These are phyloP conservation scores for Trametopsis cervina DNA, from an alignment of 768 basidiomycete genomes.

Conservation along the genomic window DNA sequence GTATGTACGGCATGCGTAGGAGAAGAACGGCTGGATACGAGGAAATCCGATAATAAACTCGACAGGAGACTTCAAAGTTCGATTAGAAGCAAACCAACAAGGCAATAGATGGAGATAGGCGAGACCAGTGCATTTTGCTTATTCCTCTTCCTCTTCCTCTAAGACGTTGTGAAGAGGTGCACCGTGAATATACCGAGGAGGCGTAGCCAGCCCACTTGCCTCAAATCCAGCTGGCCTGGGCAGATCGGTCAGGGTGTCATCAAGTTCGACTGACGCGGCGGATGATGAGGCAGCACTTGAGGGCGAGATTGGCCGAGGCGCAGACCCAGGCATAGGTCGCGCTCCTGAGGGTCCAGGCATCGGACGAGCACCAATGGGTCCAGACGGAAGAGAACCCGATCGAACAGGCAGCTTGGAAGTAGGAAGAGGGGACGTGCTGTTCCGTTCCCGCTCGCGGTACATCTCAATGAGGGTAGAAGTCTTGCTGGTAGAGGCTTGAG, in stretches of 20 bases:
- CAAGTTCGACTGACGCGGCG: slow-evolving; percentile 15
- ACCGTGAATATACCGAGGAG: slow-evolving; percentile 66
- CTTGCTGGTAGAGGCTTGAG: slow-evolving; percentile 38
- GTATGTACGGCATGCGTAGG: no score
- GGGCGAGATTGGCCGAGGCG: slow-evolving; percentile 17
- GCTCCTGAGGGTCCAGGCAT: neutral
- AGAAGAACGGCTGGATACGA: no score
- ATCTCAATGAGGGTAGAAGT: slow-evolving; percentile 79
- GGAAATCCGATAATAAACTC: no score
- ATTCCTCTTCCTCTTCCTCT: slow-evolving; percentile 68
- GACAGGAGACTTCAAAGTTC: no score
- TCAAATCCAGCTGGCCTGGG: neutral
- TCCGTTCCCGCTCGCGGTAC: slow-evolving; percentile 70
- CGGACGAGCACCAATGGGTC: slow-evolving; percentile 4
- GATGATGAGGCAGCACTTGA: slow-evolving; percentile 11
- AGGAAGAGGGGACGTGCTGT: slow-evolving; percentile 5
- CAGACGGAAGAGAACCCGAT: slow-evolving; percentile 18
- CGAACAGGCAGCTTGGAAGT: slow-evolving; percentile 32
- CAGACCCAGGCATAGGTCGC: slow-evolving; percentile 8
- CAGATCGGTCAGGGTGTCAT: slow-evolving; percentile 7
- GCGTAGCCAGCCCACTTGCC: slow-evolving; percentile 6
- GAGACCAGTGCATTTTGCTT: neutral
- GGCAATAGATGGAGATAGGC: neutral
- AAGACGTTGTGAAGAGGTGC: slow-evolving; percentile 82
- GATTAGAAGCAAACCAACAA: neutral